These are phyloP conservation scores for Coccinonectria pachysandricola DNA, from an alignment of 2,329 filamentous ascomycete species.

Conservation along the genomic window DNA sequence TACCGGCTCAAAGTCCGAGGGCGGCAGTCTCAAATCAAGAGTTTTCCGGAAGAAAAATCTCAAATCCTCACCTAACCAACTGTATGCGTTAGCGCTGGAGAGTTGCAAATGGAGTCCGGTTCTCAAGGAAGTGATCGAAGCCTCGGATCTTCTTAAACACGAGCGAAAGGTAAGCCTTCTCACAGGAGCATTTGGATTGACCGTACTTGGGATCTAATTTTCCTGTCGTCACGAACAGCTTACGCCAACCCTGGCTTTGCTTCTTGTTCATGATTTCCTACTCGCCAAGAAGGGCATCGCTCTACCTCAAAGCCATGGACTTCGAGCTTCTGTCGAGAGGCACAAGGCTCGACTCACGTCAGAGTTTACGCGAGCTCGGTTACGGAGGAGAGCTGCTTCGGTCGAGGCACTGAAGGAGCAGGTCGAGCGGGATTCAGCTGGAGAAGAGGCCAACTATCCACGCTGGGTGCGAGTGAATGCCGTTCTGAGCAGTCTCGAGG, in stretches of 20 bases:
- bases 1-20: conserved; percentile 37
- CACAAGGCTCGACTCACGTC: conserved; percentile 74
- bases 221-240: no score
- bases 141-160: conserved; percentile 59
- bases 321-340: conserved; percentile 63
- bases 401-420: conserved; percentile 54
- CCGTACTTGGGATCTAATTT: no score
- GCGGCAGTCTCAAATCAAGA: conserved; percentile 79
- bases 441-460: conserved; percentile 53
- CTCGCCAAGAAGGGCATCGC: conserved; percentile 74
- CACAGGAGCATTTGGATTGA: no score
- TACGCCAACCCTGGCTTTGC: conserved; percentile 65
- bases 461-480: conserved; percentile 88
- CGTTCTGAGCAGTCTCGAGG: conserved; percentile 57
- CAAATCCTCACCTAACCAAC: conserved; percentile 68
- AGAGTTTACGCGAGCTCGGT: conserved; percentile 70
- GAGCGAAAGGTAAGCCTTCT: conserved; percentile 64
- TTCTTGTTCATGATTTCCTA: conserved; percentile 79
- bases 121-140: conserved; percentile 82
- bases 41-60: conserved; percentile 66
- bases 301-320: conserved; percentile 66
- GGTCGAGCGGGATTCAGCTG: conserved; percentile 40
- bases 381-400: conserved; percentile 60
- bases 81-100: conserved; percentile 82
- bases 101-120: conserved; percentile 83